phyloP scores from a whole-genome alignment of 352 stramenopile genomes.

The Globisporangium spiculum region DNA sequence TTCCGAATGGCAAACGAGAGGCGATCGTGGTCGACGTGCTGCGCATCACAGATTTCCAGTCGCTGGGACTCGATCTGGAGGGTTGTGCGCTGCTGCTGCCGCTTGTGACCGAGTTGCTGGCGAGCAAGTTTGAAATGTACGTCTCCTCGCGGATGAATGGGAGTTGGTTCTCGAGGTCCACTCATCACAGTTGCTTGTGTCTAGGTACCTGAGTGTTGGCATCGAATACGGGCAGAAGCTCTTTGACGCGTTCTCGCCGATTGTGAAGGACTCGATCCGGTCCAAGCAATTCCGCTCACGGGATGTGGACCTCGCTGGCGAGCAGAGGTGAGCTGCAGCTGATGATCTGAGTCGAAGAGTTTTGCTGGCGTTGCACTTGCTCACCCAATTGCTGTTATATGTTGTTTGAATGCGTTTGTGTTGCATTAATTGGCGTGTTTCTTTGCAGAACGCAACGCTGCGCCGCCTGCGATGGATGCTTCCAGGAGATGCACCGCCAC shows the following conservation, averaged over 20 bases:
- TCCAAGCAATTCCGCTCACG: conserved; percentile 44
- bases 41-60: conserved; percentile 54
- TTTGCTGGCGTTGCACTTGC: not conserved
- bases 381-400: not conserved
- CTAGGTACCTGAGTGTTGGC: conserved; percentile 54
- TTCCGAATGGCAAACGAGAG: conserved; percentile 70
- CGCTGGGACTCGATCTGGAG: conserved; percentile 70
- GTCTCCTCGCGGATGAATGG: conserved; percentile 12
- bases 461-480: conserved; percentile 55
- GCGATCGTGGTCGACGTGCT: conserved; percentile 73
- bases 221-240: conserved; percentile 61
- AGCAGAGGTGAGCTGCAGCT: conserved; percentile 47
- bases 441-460: conserved; percentile 47
- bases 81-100: conserved; percentile 71
- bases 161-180: not conserved
- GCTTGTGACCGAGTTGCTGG: conserved; percentile 64
- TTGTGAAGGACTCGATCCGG: conserved; percentile 65
- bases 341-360: not conserved
- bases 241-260: conserved; percentile 68
- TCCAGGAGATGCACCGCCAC: conserved; percentile 62
- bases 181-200: too few relatives aligned
- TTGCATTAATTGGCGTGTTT: not conserved
- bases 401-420: conserved; percentile 1
- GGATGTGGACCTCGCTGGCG: conserved; percentile 66
- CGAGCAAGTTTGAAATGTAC: conserved; percentile 65